Conservation (phyloP, 345 rosid species). For the Stellera chamaejasme region DNA sequence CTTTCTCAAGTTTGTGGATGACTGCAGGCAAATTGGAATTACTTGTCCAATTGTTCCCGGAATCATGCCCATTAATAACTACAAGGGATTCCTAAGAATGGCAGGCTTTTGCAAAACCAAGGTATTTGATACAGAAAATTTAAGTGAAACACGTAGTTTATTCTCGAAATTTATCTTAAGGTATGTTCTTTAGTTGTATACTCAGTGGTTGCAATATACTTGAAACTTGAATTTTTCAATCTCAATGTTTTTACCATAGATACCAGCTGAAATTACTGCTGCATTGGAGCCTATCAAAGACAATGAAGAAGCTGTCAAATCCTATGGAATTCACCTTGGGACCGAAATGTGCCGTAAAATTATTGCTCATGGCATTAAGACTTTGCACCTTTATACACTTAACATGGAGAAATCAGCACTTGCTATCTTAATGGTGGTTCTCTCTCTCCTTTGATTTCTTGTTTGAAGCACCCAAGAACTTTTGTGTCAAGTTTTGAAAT, state of each 20-base stretch:
- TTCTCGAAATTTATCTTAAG: background rate
- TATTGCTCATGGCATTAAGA: slow-evolving; percentile 78
- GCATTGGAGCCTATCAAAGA: slow-evolving; percentile 96
- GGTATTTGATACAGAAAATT: slow-evolving; percentile 26
- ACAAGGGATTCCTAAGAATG: slow-evolving; percentile 90
- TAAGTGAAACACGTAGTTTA: background rate
- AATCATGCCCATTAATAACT: slow-evolving; percentile 92
- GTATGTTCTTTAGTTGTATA: too few species aligned
- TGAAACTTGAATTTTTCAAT: background rate
- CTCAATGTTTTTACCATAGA: slow-evolving; percentile 24
- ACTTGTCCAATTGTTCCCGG: slow-evolving; percentile 91
- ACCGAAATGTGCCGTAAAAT: slow-evolving; percentile 97
- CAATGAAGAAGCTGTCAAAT: slow-evolving; percentile 92
- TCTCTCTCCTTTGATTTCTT: background rate
- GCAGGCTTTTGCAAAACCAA: slow-evolving; percentile 95
- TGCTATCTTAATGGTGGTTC: slow-evolving; percentile 66
- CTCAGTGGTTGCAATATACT: too few species aligned
- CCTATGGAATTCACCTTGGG: slow-evolving; percentile 91
- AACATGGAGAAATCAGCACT: slow-evolving; percentile 96
- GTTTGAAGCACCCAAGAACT: background rate
- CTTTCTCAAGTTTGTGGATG: slow-evolving; percentile 87
- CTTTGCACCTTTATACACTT: slow-evolving; percentile 83
- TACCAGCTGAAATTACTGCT: slow-evolving; percentile 75
- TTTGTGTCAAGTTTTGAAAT: background rate
- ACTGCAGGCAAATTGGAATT: slow-evolving; percentile 87